Percentiles rank a stretch among this genome's conserved stretches.
Conservation (phyloP, 768 basidiomycete species). For the Leucogyrophana mollusca region DNA sequence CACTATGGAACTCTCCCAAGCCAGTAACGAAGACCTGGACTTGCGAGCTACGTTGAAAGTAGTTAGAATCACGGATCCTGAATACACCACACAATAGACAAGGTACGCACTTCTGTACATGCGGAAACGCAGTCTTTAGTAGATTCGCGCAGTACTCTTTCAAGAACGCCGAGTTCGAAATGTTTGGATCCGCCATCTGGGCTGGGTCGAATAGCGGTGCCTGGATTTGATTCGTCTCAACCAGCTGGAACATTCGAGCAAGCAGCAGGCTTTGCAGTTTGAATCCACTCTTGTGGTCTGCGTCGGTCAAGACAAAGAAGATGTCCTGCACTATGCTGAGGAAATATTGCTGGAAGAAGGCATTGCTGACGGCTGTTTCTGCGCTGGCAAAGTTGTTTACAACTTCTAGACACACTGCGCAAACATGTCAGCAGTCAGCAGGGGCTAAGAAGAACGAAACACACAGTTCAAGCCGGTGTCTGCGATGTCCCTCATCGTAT, state of each 20-base stretch:
- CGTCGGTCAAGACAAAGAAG: conserved; percentile 96
- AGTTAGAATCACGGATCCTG: conserved; percentile 5
- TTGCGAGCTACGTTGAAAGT: conserved; percentile 51
- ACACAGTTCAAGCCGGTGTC: conserved; percentile 83
- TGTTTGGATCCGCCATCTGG: conserved; percentile 63
- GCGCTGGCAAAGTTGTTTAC: conserved; percentile 92
- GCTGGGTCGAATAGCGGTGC: conserved; percentile 84
- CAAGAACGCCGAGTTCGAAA: conserved; percentile 79
- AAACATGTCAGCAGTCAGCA: conserved; percentile 8
- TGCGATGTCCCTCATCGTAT: conserved; percentile 97
- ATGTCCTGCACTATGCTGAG: conserved; percentile 92
- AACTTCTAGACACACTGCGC: conserved; percentile 84
- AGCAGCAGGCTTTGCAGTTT: conserved; percentile 93
- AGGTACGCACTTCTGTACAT: conserved; percentile 73
- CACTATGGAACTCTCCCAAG: conserved; percentile 70
- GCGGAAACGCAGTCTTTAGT: conserved; percentile 87
- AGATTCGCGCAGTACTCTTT: conserved; percentile 85
- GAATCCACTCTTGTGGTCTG: conserved; percentile 99
- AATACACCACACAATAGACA: conserved; percentile 6
- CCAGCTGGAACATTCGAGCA: conserved; percentile 89
- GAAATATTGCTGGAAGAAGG: conserved; percentile 97
- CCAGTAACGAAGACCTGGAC: conserved; percentile 67
- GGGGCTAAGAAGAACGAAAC: conserved; percentile 4
- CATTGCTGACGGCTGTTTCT: conserved; percentile 76
- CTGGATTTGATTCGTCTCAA: conserved; percentile 76